Base-by-base conservation (phyloP, 2,329 filamentous ascomycete species). In the Uncinocarpus reesii region DNA sequence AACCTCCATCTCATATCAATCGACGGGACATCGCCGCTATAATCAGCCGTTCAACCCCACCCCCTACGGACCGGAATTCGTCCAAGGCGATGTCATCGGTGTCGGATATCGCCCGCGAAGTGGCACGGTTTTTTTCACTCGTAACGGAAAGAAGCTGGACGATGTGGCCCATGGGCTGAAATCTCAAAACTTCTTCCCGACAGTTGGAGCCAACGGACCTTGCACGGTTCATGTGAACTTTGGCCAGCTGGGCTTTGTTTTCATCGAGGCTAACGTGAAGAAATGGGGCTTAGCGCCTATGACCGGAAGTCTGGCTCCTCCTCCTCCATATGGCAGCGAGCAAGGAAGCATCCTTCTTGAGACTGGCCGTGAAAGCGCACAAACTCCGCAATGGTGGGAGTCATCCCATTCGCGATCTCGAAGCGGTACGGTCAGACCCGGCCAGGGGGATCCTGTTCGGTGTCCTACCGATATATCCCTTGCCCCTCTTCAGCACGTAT, bases 221-320 rank as follows among this genome's bases (percentile, higher is more conserved):
- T 89, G 86, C 59, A 83, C 83, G 26, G 79, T 98, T 1, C 90
- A 98, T 63, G 92, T 96, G 62, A 98, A 98, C 65, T 93, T 98
- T 64, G 92, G 92, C 6, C 92, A 98, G 65, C 86, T 92, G 61
- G 92, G 92, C 28, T 98, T 96, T 62, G 92, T 98, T 42, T 98
- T 96, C 62, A 96, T 98, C 58, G 92, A 98, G 68, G 92, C 90
- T 53, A 98, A 98, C 60, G 92, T 98, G 52, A 98, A 98, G 79
- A 98, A 96, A 74, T 98, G 92, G 92, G 92, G 92, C 1, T 73
- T 98, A 48, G 92, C 92, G 41, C 92, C 92, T 4, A 93, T 93
- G 77, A 95, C 87, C 1, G 92, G 92, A 51, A 95, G 87, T 60
- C 75, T 98, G 51, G 92, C 92, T 23, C 92, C 92, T 13, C 92